These are phyloP conservation scores for Phialemonium atrogriseum DNA, from an alignment of 2,329 filamentous ascomycete species.

Conservation along the genomic window DNA sequence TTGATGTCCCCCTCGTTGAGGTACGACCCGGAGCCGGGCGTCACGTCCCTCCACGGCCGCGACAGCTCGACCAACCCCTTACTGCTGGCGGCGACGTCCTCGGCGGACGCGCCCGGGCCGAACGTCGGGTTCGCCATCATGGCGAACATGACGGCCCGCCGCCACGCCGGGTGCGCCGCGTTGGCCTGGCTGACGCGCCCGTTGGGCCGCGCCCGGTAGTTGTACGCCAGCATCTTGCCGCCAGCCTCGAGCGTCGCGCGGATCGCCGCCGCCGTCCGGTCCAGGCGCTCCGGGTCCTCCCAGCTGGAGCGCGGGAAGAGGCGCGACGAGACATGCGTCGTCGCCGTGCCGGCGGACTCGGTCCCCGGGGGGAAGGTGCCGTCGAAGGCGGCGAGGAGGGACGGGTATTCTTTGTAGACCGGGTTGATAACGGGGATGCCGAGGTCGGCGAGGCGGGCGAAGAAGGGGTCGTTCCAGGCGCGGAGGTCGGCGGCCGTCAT, in stretches of 20 bases:
- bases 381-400: conserved; percentile 40
- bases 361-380: conserved; percentile 30
- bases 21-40: not conserved
- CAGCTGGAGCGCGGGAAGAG: conserved; percentile 21
- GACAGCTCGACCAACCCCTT: conserved; percentile 19
- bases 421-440: conserved; percentile 14
- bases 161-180: conserved; percentile 40
- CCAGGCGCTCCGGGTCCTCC: conserved; percentile 17
- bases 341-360: conserved; percentile 29
- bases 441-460: conserved; percentile 8
- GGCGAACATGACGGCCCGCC: conserved; percentile 26
- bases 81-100: conserved; percentile 6
- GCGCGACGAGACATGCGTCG: conserved; percentile 17
- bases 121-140: conserved; percentile 18
- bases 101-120: conserved; percentile 2
- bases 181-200: conserved; percentile 24
- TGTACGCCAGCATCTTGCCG: conserved; percentile 30
- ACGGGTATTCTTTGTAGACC: conserved; percentile 14
- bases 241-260: conserved; percentile 30
- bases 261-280: conserved; percentile 25
- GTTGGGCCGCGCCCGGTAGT: conserved; percentile 24
- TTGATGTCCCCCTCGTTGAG: conserved; percentile 1
- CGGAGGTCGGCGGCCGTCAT: conserved; percentile 6
- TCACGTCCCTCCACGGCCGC: conserved; percentile 7
- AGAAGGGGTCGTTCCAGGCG: conserved; percentile 9